Conservation (phyloP, 306 rosid species). For the Dalbergia oliveri region DNA sequence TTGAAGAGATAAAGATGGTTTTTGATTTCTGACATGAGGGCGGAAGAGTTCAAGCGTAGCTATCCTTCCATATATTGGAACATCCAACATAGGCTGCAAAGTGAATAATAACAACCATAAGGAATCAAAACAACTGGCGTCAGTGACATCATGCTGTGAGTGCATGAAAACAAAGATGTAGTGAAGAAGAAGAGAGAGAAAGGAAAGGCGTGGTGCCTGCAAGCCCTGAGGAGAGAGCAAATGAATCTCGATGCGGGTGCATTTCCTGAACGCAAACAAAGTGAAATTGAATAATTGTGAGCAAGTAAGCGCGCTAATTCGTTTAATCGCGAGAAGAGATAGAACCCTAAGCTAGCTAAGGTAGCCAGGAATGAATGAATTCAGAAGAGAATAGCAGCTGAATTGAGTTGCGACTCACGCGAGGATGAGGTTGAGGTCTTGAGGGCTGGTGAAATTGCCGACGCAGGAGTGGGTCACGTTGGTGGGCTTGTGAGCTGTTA, state of each 20-base stretch:
- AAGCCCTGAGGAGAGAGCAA: conserved; percentile 89
- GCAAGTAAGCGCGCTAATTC: too few relatives aligned
- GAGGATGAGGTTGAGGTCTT: conserved; percentile 92
- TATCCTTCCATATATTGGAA: conserved; percentile 94
- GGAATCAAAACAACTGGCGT: too few relatives aligned
- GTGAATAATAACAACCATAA: too few relatives aligned
- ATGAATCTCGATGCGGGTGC: conserved; percentile 98
- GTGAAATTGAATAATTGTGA: too few relatives aligned
- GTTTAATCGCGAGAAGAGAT: neutral
- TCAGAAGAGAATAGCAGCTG: neutral
- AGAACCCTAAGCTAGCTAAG: too few relatives aligned
- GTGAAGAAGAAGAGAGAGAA: neutral
- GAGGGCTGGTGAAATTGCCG: conserved; percentile 95
- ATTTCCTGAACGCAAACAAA: conserved; percentile 61
- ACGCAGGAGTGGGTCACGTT: conserved; percentile 96
- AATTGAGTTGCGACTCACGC: conserved; percentile 57
- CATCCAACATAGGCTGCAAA: conserved; percentile 89
- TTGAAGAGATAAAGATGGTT: neutral
- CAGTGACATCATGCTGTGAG: too few relatives aligned
- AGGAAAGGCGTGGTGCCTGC: conserved; percentile 60
- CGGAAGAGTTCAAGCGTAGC: conserved; percentile 97
- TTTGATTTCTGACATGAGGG: conserved; percentile 74
- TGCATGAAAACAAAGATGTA: neutral
- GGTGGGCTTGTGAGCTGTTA: conserved; percentile 98
- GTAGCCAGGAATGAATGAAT: too few relatives aligned